Evolutionary conservation across 805 yeast genomes (phyloP).

Genomic region (Tetrapisispora nanseiensis): DNA sequence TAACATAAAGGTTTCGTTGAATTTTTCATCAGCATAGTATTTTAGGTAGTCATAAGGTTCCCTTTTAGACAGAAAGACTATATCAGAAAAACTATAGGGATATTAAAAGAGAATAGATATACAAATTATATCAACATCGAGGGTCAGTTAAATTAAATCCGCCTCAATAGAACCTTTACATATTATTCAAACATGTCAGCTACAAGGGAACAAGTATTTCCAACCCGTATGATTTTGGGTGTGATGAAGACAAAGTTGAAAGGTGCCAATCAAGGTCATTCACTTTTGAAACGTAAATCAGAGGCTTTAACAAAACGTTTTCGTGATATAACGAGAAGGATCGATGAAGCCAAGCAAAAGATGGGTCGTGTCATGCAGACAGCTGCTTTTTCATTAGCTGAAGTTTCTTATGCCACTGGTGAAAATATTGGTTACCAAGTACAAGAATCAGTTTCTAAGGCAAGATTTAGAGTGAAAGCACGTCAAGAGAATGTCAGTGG

Average conservation of each 20-base stretch:
- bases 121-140: no score
- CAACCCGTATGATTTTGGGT: conserved; percentile 95
- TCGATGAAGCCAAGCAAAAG: conserved; percentile 90
- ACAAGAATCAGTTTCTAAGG: conserved; percentile 84
- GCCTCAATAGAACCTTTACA: no score
- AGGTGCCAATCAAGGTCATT: conserved; percentile 96
- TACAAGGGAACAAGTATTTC: conserved; percentile 85
- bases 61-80: no score
- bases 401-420: conserved; percentile 95
- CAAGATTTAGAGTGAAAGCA: conserved; percentile 84
- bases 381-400: conserved; percentile 95
- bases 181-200: conserved; percentile 18
- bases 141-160: no score
- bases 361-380: conserved; percentile 99
- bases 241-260: conserved; percentile 90
- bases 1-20: no score
- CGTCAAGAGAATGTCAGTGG: conserved; percentile 95
- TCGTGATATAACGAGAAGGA: conserved; percentile 88
- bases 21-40: no score
- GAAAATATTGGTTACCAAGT: conserved; percentile 93
- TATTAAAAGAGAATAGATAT: no score
- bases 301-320: conserved; percentile 95
- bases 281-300: conserved; percentile 85
- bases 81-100: no score
- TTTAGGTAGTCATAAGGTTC: no score